Conservation (phyloP, 108 stramenopile species). For the Cylindrotheca fusiformis region DNA sequence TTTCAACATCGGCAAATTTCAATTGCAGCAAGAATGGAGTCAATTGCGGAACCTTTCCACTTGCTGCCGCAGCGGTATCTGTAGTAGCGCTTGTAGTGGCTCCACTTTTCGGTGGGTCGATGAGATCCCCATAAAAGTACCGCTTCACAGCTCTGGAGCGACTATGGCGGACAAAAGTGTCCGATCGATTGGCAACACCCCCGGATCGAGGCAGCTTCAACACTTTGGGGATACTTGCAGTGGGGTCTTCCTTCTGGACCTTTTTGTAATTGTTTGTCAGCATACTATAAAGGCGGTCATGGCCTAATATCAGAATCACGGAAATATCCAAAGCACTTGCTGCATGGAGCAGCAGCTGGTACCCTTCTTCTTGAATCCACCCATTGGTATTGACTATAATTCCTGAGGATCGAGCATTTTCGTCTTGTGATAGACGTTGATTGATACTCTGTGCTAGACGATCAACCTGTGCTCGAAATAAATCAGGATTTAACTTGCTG, state of each 20-base stretch:
- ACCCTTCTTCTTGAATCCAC: slow-evolving; percentile 72
- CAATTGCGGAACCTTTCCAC: slow-evolving; percentile 52
- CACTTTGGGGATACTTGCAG: slow-evolving; percentile 48
- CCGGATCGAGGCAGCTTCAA: slow-evolving; percentile 85
- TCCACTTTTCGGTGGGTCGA: slow-evolving; percentile 18
- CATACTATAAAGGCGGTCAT: slow-evolving; percentile 88
- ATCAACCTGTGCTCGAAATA: slow-evolving; percentile 77
- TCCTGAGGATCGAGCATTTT: slow-evolving; percentile 67
- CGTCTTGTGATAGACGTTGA: slow-evolving; percentile 48
- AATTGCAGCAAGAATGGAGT: slow-evolving; percentile 73
- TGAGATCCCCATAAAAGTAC: slow-evolving; percentile 77
- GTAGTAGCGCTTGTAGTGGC: not conserved
- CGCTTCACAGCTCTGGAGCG: slow-evolving; percentile 64
- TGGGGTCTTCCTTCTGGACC: slow-evolving; percentile 7
- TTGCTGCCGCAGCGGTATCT: slow-evolving; percentile 3
- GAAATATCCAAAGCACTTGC: slow-evolving; percentile 66
- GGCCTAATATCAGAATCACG: slow-evolving; percentile 79
- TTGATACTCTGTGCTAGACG: slow-evolving; percentile 60
- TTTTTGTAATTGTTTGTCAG: slow-evolving; percentile 64
- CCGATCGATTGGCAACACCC: slow-evolving; percentile 70
- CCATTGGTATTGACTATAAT: slow-evolving; percentile 85
- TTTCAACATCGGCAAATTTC: slow-evolving; percentile 49
- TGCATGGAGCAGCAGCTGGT: slow-evolving; percentile 61
- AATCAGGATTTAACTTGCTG: slow-evolving; percentile 37
- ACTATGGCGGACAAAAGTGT: slow-evolving; percentile 55